Evolutionary conservation across 805 yeast species (phyloP).

Genomic region (Huiozyma sinensis): DNA sequence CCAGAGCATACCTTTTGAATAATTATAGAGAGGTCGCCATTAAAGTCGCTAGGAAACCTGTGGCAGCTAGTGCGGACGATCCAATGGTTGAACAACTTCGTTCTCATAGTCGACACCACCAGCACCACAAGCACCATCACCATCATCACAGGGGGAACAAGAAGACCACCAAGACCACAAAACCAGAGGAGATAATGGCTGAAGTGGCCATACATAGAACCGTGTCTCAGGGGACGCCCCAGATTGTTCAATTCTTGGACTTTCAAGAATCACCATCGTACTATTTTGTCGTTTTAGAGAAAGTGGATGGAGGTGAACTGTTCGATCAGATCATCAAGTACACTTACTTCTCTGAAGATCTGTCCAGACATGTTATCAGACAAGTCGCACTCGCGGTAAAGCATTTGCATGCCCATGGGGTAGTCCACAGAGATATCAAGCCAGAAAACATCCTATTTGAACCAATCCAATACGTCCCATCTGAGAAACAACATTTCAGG

Average conservation of each 20-base stretch:
- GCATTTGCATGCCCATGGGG: slow-evolving; percentile 61
- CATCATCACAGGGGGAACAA: slow-evolving; percentile 5
- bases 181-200: slow-evolving; percentile 49
- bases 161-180: slow-evolving; percentile 11
- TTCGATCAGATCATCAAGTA: slow-evolving; percentile 53
- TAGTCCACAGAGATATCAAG: slow-evolving; percentile 72
- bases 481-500: slow-evolving; percentile 30
- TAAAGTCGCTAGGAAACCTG: slow-evolving; percentile 53
- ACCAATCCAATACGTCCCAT: slow-evolving; percentile 43
- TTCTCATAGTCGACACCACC: neutral
- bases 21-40: slow-evolving; percentile 33
- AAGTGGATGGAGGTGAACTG: slow-evolving; percentile 60
- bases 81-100: slow-evolving; percentile 29
- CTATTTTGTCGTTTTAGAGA: slow-evolving; percentile 60
- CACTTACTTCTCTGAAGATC: slow-evolving; percentile 52
- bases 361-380: slow-evolving; percentile 47
- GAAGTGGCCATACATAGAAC: slow-evolving; percentile 66
- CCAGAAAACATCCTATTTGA: slow-evolving; percentile 64
- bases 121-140: neutral
- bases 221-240: slow-evolving; percentile 38
- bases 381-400: slow-evolving; percentile 55
- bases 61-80: slow-evolving; percentile 41
- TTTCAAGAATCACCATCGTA: slow-evolving; percentile 49
- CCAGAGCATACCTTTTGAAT: slow-evolving; percentile 7
- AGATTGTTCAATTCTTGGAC: slow-evolving; percentile 51